Conservation (phyloP, 2,329 filamentous ascomycete species). For the Talaromyces sp. region DNA sequence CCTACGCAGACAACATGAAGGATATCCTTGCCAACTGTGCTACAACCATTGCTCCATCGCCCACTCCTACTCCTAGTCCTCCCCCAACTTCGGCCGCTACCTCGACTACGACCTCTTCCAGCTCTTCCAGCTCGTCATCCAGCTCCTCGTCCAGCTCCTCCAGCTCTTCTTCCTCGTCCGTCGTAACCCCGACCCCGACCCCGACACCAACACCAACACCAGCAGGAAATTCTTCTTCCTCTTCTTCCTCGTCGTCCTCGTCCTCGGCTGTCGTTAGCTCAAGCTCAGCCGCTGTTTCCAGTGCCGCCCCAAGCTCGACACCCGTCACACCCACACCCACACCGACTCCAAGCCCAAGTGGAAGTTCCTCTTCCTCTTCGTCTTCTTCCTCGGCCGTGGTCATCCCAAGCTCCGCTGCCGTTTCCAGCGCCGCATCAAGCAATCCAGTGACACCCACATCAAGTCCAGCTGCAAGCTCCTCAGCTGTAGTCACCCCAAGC, state of each 20-base stretch:
- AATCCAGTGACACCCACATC: not conserved
- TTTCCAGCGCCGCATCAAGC: not conserved
- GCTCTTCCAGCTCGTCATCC: not conserved
- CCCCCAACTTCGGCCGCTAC: not conserved
- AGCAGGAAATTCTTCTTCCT: no score
- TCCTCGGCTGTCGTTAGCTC: not conserved
- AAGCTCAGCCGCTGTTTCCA: no score
- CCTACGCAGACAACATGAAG: slow-evolving; percentile 26
- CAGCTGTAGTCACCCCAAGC: slow-evolving; percentile 5
- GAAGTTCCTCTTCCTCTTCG: not conserved
- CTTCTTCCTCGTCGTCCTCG: no score
- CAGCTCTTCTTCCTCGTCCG: not conserved
- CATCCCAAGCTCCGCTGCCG: not conserved
- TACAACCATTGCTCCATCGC: slow-evolving; percentile 23
- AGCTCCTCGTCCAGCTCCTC: slow-evolving; percentile 4
- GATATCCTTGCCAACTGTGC: slow-evolving; percentile 18
- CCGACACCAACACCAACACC: not conserved
- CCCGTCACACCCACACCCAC: not conserved
- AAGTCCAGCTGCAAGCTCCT: slow-evolving; percentile 2
- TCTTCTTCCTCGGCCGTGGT: not conserved
- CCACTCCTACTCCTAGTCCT: slow-evolving; percentile 11
- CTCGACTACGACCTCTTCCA: not conserved
- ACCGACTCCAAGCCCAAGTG: not conserved
- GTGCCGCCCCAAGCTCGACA: not conserved
- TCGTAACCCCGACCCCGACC: not conserved